A percentile compares a stretch with the other conserved stretches of the same genome.
phyloP scores from a whole-genome alignment of 352 stramenopile genomes.

The Discostella stelligera region DNA sequence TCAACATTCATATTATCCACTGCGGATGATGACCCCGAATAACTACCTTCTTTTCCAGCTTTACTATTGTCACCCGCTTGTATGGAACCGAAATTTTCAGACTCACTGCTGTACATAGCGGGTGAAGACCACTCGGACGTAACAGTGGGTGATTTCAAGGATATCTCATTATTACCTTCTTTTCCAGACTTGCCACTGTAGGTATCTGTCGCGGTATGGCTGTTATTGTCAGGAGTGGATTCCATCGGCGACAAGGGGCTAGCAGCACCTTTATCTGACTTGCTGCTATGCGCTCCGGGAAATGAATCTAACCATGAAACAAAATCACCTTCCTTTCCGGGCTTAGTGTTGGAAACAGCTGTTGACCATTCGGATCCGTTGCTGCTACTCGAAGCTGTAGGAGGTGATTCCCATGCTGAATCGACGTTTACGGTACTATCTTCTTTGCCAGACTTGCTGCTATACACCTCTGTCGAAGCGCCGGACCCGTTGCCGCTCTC shows the following conservation, averaged over 20 bases:
- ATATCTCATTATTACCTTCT: neutral
- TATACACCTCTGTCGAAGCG: neutral
- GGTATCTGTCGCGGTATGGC: neutral
- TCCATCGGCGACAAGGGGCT: neutral
- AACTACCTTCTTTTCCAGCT: neutral
- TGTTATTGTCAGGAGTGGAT: neutral
- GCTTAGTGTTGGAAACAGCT: neutral
- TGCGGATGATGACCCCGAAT: no score
- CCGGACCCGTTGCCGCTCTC: neutral
- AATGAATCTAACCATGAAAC: neutral
- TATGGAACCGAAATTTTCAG: neutral
- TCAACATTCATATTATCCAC: neutral
- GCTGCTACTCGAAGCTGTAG: neutral
- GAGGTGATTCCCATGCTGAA: neutral
- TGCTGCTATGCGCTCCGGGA: neutral
- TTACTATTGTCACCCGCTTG: neutral
- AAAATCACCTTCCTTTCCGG: neutral
- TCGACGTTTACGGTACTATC: neutral
- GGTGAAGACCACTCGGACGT: neutral
- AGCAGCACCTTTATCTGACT: neutral
- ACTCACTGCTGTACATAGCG: neutral
- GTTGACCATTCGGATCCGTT: neutral
- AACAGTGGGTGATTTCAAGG: neutral
- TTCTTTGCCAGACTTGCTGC: neutral
- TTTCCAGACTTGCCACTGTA: neutral